Percentiles rank a stretch among this genome's conserved stretches.
Evolutionary conservation across 1,284 basidiomycete species (phyloP).

Genomic region (Xerocomus nothofagi): DNA sequence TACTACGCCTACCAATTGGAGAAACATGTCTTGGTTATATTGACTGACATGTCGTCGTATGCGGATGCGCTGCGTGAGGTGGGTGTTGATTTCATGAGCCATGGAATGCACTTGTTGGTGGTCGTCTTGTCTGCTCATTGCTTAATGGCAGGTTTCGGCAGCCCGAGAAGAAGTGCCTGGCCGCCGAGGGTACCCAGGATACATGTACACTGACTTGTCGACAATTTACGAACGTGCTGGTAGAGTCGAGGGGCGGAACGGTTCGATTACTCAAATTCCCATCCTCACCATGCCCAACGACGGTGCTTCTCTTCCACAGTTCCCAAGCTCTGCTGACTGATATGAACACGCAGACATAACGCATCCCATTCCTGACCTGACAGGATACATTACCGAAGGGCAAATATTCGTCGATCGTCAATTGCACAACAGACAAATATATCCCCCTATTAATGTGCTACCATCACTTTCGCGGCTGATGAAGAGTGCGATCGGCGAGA

Average conservation of each 20-base stretch:
- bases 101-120: slow-evolving; percentile 15
- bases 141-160: slow-evolving; percentile 75
- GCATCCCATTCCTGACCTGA: slow-evolving; percentile 99
- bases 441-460: slow-evolving; percentile 99
- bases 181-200: slow-evolving; percentile 98
- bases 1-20: slow-evolving; percentile 99
- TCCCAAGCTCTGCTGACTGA: slow-evolving; percentile 27
- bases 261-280: slow-evolving; percentile 99
- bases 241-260: slow-evolving; percentile 96
- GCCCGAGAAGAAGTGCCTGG: slow-evolving; percentile 99
- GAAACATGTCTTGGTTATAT: slow-evolving; percentile 98
- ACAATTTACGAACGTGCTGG: slow-evolving; percentile 99
- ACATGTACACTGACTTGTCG: slow-evolving; percentile 99
- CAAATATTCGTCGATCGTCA: slow-evolving; percentile 99
- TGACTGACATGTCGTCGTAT: slow-evolving; percentile 99
- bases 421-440: slow-evolving; percentile 93
- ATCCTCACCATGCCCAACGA: slow-evolving; percentile 99
- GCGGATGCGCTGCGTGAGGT: slow-evolving; percentile 97
- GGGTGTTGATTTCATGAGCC: slow-evolving; percentile 21
- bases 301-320: slow-evolving; percentile 50
- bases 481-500: slow-evolving; percentile 99
- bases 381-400: slow-evolving; percentile 98
- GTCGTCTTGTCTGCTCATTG: slow-evolving; percentile 19
- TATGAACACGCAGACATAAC: slow-evolving; percentile 80
- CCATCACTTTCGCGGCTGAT: slow-evolving; percentile 98